phyloP scores from a whole-genome alignment of 192 early-diverging fungal genomes.

The Chytriomyces confervae region DNA sequence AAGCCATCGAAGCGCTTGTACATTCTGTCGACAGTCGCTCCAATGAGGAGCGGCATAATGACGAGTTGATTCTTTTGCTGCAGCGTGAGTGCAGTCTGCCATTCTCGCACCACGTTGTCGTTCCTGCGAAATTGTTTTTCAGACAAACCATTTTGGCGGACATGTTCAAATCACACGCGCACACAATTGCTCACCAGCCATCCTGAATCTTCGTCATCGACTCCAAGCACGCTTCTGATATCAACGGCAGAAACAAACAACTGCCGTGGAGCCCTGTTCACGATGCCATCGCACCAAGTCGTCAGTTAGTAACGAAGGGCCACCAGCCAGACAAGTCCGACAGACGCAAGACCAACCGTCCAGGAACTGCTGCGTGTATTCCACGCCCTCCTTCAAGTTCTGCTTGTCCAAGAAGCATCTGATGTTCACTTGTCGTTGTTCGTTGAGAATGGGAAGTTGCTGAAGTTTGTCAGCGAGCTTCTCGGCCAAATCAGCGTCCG shows the following conservation, averaged over 20 bases:
- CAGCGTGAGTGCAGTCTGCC: conserved; percentile 24
- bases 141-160: background rate
- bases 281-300: background rate
- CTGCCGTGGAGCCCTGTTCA: conserved; percentile 12
- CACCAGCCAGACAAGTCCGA: background rate
- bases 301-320: background rate
- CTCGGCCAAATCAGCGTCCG: conserved; percentile 31
- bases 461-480: conserved; percentile 28
- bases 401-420: conserved; percentile 37
- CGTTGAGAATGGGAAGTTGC: conserved; percentile 9
- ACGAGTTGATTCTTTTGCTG: background rate
- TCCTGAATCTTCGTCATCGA: conserved; percentile 1
- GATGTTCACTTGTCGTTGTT: conserved; percentile 14
- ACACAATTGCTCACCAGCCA: background rate
- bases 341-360: background rate
- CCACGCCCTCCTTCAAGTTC: conserved; percentile 25
- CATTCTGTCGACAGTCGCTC: background rate
- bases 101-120: conserved; percentile 22
- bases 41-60: conserved; percentile 27
- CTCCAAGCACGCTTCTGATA: conserved; percentile 11
- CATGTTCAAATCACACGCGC: background rate
- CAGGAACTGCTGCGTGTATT: conserved; percentile 28
- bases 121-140: background rate
- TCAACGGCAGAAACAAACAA: conserved; percentile 29
- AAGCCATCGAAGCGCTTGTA: conserved; percentile 30